Percentiles rank a stretch among this genome's conserved stretches.
phyloP scores from a whole-genome alignment of 495 filamentous ascomycete genomes.

The Penicillium paradoxum region DNA sequence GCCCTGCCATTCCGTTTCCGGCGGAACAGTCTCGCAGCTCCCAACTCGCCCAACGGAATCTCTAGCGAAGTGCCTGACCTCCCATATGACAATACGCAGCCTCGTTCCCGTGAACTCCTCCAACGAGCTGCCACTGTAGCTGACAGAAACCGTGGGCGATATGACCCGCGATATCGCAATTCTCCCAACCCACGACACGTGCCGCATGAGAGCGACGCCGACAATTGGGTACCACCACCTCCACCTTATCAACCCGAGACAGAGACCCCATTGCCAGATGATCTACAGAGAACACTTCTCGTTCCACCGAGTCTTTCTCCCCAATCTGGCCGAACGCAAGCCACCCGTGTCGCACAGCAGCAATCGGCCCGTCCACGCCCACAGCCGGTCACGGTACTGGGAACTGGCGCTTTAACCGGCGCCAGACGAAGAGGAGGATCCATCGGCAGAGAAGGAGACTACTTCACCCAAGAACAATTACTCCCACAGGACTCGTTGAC shows the following conservation, averaged over 20 bases:
- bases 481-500: background rate
- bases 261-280: slow-evolving; percentile 54
- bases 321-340: slow-evolving; percentile 20
- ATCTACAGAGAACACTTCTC: slow-evolving; percentile 39
- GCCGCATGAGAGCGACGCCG: slow-evolving; percentile 84
- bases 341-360: slow-evolving; percentile 18
- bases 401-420: slow-evolving; percentile 28
- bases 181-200: slow-evolving; percentile 35
- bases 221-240: slow-evolving; percentile 92
- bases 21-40: slow-evolving; percentile 24
- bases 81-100: slow-evolving; percentile 74
- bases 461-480: slow-evolving; percentile 8
- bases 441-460: slow-evolving; percentile 10
- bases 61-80: slow-evolving; percentile 26
- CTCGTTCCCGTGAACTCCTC: slow-evolving; percentile 69
- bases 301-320: slow-evolving; percentile 8
- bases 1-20: slow-evolving; percentile 10
- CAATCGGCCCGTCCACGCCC: slow-evolving; percentile 22
- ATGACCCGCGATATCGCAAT: slow-evolving; percentile 42
- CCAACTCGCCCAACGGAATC: slow-evolving; percentile 15
- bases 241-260: slow-evolving; percentile 75
- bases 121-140: slow-evolving; percentile 75
- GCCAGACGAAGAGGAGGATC: slow-evolving; percentile 19
- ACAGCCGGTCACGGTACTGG: slow-evolving; percentile 26
- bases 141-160: slow-evolving; percentile 59